These are phyloP conservation scores for Paraconiothyrium brasiliense DNA, from an alignment of 2,329 filamentous ascomycete species.

Conservation along the genomic window DNA sequence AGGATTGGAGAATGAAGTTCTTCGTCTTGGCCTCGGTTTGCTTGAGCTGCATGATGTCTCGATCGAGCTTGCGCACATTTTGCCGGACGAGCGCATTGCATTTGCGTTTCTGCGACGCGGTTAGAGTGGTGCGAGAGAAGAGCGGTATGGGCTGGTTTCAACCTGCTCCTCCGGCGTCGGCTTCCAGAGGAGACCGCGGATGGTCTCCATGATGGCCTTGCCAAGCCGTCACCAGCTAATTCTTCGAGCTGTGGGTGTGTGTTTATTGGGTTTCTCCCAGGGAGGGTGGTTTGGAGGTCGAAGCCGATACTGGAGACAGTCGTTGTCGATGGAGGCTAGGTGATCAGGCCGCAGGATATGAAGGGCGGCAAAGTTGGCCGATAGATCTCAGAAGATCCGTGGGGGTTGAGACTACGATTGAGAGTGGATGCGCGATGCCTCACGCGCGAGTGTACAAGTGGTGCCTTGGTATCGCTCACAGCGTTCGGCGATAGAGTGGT, in stretches of 20 bases:
- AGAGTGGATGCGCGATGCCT: neutral
- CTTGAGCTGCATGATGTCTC: conserved; percentile 84
- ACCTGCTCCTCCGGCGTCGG: conserved; percentile 95
- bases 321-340: neutral
- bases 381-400: neutral
- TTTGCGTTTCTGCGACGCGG: conserved; percentile 78
- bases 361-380: neutral
- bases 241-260: neutral
- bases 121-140: conserved; percentile 22
- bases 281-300: neutral
- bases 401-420: neutral
- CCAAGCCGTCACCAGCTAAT: neutral
- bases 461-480: conserved; percentile 32
- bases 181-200: conserved; percentile 87
- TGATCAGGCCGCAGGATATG: neutral
- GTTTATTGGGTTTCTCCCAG: neutral
- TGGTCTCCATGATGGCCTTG: conserved; percentile 75
- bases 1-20: conserved; percentile 82
- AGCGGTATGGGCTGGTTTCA: conserved; percentile 37
- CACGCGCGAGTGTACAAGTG: conserved; percentile 8
- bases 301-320: neutral
- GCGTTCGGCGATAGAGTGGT: conserved; percentile 26
- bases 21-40: conserved; percentile 78
- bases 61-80: conserved; percentile 93
- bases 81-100: conserved; percentile 89